A percentile compares a stretch with the other conserved stretches of the same genome.
Evolutionary conservation across 2,329 filamentous ascomycete species (phyloP).

Genomic region (Fusarium sp.): DNA sequence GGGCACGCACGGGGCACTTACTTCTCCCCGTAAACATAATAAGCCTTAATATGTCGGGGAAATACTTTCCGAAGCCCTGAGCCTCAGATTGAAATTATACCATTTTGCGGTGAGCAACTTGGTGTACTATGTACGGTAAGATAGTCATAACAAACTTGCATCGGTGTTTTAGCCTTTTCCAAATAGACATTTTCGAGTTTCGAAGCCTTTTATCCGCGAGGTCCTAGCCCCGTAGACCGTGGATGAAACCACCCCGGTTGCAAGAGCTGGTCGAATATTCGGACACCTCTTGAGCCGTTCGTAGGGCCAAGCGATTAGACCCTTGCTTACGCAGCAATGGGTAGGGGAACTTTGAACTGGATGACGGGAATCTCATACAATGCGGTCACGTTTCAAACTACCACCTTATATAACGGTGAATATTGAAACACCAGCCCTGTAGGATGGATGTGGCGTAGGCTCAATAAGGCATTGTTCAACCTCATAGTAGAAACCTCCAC

Average conservation of each 20-base stretch:
- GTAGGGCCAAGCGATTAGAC: conserved; percentile 41
- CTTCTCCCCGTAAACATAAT: conserved; percentile 39
- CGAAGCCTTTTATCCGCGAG: conserved; percentile 27
- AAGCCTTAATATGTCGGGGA: conserved; percentile 40
- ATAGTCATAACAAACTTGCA: background rate
- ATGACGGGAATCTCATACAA: conserved; percentile 35
- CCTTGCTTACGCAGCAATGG: conserved; percentile 24
- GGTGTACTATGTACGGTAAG: background rate
- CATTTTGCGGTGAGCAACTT: conserved; percentile 17
- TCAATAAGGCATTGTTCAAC: conserved; percentile 12
- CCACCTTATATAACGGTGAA: conserved; percentile 32
- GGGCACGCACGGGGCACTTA: conserved; percentile 41
- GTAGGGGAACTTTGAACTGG: conserved; percentile 26
- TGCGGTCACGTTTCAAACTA: conserved; percentile 34
- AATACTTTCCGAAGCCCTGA: conserved; percentile 36
- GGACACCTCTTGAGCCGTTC: conserved; percentile 30
- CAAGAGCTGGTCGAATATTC: conserved; percentile 29
- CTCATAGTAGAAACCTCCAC: background rate
- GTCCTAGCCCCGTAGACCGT: conserved; percentile 6
- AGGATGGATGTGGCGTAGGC: conserved; percentile 10
- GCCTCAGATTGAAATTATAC: conserved; percentile 14
- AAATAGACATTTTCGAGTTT: conserved; percentile 24
- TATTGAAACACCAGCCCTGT: conserved; percentile 38
- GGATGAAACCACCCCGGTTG: conserved; percentile 36
- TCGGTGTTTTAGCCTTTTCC: conserved; percentile 29